Base-by-base conservation (phyloP, 306 rosid species). In the Begonia masoniana region DNA sequence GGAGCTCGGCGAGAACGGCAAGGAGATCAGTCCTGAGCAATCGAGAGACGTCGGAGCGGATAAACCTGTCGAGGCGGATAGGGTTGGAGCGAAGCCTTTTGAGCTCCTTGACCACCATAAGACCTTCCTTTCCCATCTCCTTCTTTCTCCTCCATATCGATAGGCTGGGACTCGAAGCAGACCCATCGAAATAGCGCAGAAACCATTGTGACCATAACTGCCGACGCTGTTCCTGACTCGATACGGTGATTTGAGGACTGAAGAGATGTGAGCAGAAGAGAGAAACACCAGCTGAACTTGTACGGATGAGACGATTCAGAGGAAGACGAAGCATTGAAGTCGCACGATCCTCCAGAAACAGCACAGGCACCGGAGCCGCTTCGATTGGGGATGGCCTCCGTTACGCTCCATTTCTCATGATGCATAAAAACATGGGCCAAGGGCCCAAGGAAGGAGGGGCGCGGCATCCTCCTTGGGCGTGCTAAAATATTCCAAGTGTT, bases 121-220 rank as follows among this genome's bases (percentile, higher is more conserved):
- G 68, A 43, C 91, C 95, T 75, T 89, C 97, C 59, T 89, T 89
- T 21, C 95, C 82, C 73, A 89, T 71, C 77, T 89, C 97, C 69
- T 89, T 89, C 78, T 65, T 89, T 61, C 94, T 77, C 72, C 97
- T 69, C 97, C 97, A 89, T 71, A 89, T 78, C 3, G 95, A 89
- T 15, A 89, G 65, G 74, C 97, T 85, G n/a, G 95, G 88, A 43
- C 85, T 84, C 2, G 92, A 84, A 9, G 89, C 77, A 9, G 71
- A 59, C 46, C 65, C 67, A 14, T 70, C 54, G 31, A 50, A 52
- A 45, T 26, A 64, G 43, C 73, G 76, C 36, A 43, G 6, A 13
- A 45, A 9, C 47, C 42, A 45, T 11, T 31, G 61, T 19, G 36
- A 43, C 9, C 45, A 45, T 23, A 12, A 49, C 10, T 10, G 43